phyloP scores from a whole-genome alignment of 371 early-diverging fungal species.

The Saksenaea oblongispora region DNA sequence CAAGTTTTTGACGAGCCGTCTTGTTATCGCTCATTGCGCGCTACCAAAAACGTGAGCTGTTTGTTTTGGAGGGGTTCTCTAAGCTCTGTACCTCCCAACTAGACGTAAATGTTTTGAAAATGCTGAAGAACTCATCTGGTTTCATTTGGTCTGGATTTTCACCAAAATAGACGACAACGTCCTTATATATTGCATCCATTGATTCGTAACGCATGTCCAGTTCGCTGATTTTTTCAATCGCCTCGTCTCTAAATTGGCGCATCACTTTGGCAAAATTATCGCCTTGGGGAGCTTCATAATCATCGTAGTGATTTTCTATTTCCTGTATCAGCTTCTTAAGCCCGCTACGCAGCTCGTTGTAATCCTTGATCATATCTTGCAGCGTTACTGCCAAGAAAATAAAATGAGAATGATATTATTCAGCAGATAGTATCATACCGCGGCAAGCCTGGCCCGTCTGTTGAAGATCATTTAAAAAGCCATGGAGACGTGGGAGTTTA shows the following conservation, averaged over 20 bases:
- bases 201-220: constrained; percentile 53
- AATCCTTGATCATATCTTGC: constrained; percentile 58
- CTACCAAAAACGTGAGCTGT: constrained; percentile 11
- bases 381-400: constrained; percentile 43
- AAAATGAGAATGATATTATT: neutral
- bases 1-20: constrained; percentile 40
- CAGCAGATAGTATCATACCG: constrained; percentile 43
- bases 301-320: constrained; percentile 44
- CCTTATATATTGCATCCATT: constrained; percentile 70
- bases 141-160: constrained; percentile 80
- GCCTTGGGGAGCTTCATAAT: constrained; percentile 25
- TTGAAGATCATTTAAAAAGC: constrained; percentile 71
- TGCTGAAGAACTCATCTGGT: constrained; percentile 89
- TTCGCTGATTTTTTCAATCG: constrained; percentile 48
- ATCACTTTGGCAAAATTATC: constrained; percentile 46
- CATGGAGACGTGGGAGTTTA: constrained; percentile 66
- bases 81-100: constrained; percentile 58
- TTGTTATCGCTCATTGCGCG: constrained; percentile 54
- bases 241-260: constrained; percentile 53
- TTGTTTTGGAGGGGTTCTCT: neutral
- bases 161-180: constrained; percentile 76
- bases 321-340: constrained; percentile 52
- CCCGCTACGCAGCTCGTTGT: constrained; percentile 63
- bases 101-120: constrained; percentile 80
- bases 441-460: constrained; percentile 76